Base-by-base conservation (phyloP, 441 rosid species). In the Populus tomentosa region DNA sequence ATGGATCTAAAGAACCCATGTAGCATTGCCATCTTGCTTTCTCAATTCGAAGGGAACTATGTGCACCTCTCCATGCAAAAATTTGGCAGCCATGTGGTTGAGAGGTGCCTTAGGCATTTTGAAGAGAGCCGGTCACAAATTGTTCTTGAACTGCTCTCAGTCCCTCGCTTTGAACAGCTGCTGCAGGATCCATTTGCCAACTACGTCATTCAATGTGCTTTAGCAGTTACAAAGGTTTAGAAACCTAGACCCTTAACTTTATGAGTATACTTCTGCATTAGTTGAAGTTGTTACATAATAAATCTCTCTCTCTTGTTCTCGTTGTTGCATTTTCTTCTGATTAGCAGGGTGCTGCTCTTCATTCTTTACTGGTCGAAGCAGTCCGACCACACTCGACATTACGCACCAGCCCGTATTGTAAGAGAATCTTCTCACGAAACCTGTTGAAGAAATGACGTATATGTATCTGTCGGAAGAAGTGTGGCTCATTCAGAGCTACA, bases 101-200 rank as follows among this genome's bases (percentile, higher is more conserved):
- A 94, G 69, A 84, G 87, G 82, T 90, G 93, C 81, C 87, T 94
- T 56, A 84, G 81, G 81, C 79, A 88, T 79, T 81, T 82, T 72
- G 90, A 88, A 1, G 94, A 91, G 81, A 90, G 90, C 75, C 89
- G 92, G 77, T 77, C 88, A 16, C 91, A 86, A 36, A 89, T 94
- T 32, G 77, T 94, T 67, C 88, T 69, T 63, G 98, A 94, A 79
- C 82, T 94, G 42, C 87, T 88, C 77, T 90, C 90, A 1, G 88
- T 87, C 65, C 82, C 89, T 53, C 88, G 82, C 77, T 91, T 94
- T 67, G 97, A 91, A 59, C 92, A 90, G 66, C 88, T 94, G 78
- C 75, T 94, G 78, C 97, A 94, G 78, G 91, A 94, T 79, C 97
- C 96, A 59, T 92, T 78, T 71, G 98, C 97, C 77, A 94, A 94